Conservation (phyloP, 169 alveolate genomes). For the Plasmodium malariae region DNA sequence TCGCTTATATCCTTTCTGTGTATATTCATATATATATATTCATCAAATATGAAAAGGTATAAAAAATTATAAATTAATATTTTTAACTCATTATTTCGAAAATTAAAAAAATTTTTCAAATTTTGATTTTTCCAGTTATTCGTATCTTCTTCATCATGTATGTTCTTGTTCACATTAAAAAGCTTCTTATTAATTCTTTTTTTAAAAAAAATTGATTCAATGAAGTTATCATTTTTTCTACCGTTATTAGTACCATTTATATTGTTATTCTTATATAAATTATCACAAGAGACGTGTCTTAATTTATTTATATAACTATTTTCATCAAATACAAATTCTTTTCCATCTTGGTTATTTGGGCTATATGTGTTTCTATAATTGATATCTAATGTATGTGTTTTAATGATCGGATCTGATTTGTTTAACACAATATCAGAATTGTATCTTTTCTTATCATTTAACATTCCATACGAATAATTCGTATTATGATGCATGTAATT, state of each 20-base stretch:
- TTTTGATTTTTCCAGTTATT: constrained; percentile 8
- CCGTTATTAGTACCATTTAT: background rate
- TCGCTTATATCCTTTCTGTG: constrained; percentile 75
- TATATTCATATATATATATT: constrained; percentile 49
- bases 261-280: background rate
- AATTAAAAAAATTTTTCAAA: constrained; percentile 34
- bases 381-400: background rate
- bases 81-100: constrained; percentile 55
- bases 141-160: background rate
- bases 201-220: constrained; percentile 32
- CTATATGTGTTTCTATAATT: no score
- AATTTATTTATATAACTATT: no score
- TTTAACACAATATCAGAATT: constrained; percentile 4
- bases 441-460: constrained; percentile 16
- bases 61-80: constrained; percentile 60
- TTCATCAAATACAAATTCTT: no score
- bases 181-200: constrained; percentile 27
- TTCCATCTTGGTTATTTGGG: no score
- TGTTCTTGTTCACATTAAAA: background rate
- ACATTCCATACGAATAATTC: no score
- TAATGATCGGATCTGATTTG: background rate
- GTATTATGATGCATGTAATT: no score
- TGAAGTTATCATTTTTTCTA: constrained; percentile 34
- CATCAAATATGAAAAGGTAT: constrained; percentile 58
- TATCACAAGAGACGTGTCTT: background rate